Evolutionary conservation across 2,329 filamentous ascomycete species (phyloP).

Genomic region (Pseudomassariella vexata): DNA sequence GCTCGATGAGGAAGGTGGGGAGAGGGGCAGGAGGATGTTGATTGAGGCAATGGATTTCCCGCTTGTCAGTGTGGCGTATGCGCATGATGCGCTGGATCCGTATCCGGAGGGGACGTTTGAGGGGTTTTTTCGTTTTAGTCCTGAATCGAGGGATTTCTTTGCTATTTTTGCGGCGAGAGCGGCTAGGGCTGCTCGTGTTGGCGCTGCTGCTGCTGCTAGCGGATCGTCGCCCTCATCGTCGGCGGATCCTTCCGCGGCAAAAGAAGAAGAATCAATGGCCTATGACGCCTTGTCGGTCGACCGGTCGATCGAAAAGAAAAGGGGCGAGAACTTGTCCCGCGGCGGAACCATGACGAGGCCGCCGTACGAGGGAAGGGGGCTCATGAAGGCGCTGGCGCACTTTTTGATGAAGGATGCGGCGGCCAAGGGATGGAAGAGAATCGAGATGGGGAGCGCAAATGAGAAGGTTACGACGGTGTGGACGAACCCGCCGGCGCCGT

Average conservation of each 20-base stretch:
- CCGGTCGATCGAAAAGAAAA: constrained; percentile 11
- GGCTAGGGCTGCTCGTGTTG: no score
- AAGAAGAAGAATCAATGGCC: no score
- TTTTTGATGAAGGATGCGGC: constrained; percentile 18
- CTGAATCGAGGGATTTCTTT: no score
- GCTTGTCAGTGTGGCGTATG: constrained; percentile 11
- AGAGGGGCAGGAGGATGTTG: constrained; percentile 11
- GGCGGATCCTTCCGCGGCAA: no score
- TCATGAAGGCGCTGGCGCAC: constrained; percentile 15
- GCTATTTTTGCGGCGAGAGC: no score
- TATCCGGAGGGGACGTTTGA: no score
- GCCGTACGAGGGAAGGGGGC: constrained; percentile 13
- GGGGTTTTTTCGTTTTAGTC: no score
- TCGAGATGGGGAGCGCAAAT: no score
- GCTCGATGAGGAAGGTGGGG: constrained; percentile 7
- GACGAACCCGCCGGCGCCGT: no score
- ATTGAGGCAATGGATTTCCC: constrained; percentile 17
- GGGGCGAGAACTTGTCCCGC: constrained; percentile 14
- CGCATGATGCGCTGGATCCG: not conserved
- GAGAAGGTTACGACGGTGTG: no score
- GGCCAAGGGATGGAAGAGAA: constrained; percentile 14
- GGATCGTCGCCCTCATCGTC: no score
- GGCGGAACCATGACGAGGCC: constrained; percentile 13
- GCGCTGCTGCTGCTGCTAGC: no score
- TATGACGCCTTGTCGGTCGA: constrained; percentile 15